Percentiles rank a stretch among this genome's conserved stretches.
These are phyloP conservation scores for Jamesozyma lodderae DNA, from an alignment of 805 yeast species.

Conservation along the genomic window DNA sequence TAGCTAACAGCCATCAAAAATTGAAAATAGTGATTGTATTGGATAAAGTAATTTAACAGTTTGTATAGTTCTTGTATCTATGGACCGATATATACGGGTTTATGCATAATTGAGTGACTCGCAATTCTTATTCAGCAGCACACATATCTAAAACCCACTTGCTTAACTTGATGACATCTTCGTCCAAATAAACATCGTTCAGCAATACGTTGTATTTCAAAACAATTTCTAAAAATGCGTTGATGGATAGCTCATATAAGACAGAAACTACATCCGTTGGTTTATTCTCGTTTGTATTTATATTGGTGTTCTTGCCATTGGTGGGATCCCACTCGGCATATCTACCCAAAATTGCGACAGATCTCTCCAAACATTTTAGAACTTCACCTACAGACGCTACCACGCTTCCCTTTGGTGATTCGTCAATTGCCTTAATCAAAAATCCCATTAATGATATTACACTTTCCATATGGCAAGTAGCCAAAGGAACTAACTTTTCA, in stretches of 20 bases:
- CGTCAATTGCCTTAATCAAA: constrained; percentile 45
- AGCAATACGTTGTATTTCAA: constrained; percentile 52
- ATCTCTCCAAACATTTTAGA: constrained; percentile 48
- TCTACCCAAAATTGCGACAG: constrained; percentile 46
- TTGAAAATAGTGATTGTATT: too few relatives aligned
- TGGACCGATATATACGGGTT: too few relatives aligned
- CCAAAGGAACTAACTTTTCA: constrained; percentile 50
- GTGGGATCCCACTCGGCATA: constrained; percentile 32
- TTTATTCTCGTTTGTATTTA: constrained; percentile 17
- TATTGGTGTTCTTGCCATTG: not conserved
- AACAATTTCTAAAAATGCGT: constrained; percentile 56
- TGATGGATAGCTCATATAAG: constrained; percentile 55
- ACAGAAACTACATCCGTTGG: constrained; percentile 39
- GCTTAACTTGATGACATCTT: constrained; percentile 58
- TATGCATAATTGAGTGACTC: too few relatives aligned
- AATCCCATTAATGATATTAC: constrained; percentile 49
- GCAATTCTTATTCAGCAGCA: constrained; percentile 5
- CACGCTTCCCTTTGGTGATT: constrained; percentile 50
- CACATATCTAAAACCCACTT: constrained; percentile 59
- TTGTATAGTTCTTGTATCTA: too few relatives aligned
- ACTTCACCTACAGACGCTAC: constrained; percentile 49
- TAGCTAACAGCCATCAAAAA: too few relatives aligned
- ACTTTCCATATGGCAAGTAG: constrained; percentile 58
- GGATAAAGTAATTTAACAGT: too few relatives aligned
- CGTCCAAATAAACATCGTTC: constrained; percentile 54